Evolutionary conservation across 2,329 filamentous ascomycete species (phyloP).

Genomic region (Scytalidium sp.): DNA sequence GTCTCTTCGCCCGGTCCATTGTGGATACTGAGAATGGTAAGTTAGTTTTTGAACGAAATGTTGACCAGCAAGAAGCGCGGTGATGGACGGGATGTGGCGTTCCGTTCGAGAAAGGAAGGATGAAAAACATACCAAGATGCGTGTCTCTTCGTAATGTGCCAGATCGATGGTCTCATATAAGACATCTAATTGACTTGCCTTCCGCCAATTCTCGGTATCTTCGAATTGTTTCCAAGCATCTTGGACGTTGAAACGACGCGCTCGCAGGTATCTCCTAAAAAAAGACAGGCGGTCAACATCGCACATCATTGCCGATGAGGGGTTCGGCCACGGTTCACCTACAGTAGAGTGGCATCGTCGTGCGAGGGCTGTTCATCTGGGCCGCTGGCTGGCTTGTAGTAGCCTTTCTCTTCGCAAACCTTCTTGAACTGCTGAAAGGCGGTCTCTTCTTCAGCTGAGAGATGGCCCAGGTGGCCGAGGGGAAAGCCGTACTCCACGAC

Average conservation of each 20-base stretch:
- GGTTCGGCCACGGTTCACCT: constrained; percentile 28
- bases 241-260: constrained; percentile 73
- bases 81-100: no score
- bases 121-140: constrained; percentile 60
- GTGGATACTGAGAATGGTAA: constrained; percentile 64
- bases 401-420: constrained; percentile 60
- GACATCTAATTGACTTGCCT: constrained; percentile 71
- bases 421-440: constrained; percentile 71
- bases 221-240: constrained; percentile 83
- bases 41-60: no score
- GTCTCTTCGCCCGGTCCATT: constrained; percentile 92
- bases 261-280: constrained; percentile 76
- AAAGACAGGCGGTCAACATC: not conserved
- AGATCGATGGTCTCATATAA: constrained; percentile 86
- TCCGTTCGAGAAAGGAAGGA: constrained; percentile 9
- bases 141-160: constrained; percentile 77
- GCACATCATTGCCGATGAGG: not conserved
- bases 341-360: constrained; percentile 73
- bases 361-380: constrained; percentile 49
- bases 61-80: no score
- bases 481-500: constrained; percentile 55
- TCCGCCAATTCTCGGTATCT: constrained; percentile 85
- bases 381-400: constrained; percentile 48
- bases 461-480: constrained; percentile 75
- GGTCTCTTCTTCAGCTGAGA: constrained; percentile 65